Evolutionary conservation across 208 protist genomes (phyloP), one percentile per base, ranked within the genome.

Genomic region (Leishmania martiniquensis): DNA sequence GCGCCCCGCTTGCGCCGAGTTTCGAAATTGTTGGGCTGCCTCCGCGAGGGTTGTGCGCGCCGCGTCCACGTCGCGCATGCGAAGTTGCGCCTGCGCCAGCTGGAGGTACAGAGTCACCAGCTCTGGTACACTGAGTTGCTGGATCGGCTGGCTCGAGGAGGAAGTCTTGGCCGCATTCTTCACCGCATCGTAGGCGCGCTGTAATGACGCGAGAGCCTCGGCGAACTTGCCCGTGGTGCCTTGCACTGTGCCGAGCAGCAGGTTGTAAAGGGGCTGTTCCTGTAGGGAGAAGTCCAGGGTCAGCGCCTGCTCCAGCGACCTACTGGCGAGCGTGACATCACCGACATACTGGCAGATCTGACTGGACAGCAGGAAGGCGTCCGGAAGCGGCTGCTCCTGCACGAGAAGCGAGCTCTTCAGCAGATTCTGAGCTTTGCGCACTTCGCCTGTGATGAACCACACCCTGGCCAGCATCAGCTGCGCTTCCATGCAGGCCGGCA

Each of bases 221-320:
- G 89, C 68, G 3, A 83, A 51, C 71, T 98, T 89, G 65, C 92
- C 89, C 47, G 88, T 84, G 76, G 87, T 89, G 52, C 82, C 77
- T 70, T 94, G 83, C 52, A 98, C 87, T 39, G 89, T 91, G 52
- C 96, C 98, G 55, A 92, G 91, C 17, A 99, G 78, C 20, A 99
- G 77, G 77, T 98, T 95, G 81, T 98, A 99, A 7, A 93, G 78
- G 13, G 97, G 92, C 77, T 93, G 89, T 76, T 98, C 94, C 72
- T 97, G 94, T 32, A 99, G 78, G 45, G 95, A 87, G 86, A 99
- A 99, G 80, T 99, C 93, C 44, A 97, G 85, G 13, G 91, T 97
- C 45, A 98, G 85, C 17, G 96, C 97, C 80, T 97, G 91, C 76
- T 98, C 95, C 10, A 99, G 90, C 10, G 94, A 89, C 39, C 93